Evolutionary conservation across 2,329 filamentous ascomycete genomes (phyloP).

Genomic region (Colletotrichum spinosum): DNA sequence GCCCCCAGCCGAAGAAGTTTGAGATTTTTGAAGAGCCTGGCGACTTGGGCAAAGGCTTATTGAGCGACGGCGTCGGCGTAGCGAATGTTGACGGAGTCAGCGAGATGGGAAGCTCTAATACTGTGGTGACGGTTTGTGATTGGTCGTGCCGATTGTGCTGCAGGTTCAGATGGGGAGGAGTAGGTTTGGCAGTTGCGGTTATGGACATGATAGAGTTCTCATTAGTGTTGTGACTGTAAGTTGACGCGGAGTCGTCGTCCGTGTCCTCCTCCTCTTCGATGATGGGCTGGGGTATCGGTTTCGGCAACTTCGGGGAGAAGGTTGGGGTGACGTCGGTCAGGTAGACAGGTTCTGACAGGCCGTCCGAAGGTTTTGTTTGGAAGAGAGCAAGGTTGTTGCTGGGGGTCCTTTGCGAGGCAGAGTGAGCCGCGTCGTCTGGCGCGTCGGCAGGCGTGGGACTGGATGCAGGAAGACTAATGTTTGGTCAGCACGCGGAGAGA

Average conservation of each 20-base stretch:
- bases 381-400: constrained; percentile 55
- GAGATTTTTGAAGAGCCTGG: constrained; percentile 63
- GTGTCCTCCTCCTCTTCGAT: constrained; percentile 51
- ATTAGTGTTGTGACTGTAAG: constrained; percentile 50
- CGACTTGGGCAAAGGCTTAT: constrained; percentile 67
- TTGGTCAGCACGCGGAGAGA: constrained; percentile 10
- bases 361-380: constrained; percentile 56
- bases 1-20: constrained; percentile 66
- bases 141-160: constrained; percentile 45
- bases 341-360: constrained; percentile 58
- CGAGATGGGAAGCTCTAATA: constrained; percentile 27
- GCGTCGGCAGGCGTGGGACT: constrained; percentile 28
- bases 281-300: constrained; percentile 36
- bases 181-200: constrained; percentile 58
- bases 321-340: constrained; percentile 53
- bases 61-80: constrained; percentile 53
- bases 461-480: constrained; percentile 23
- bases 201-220: constrained; percentile 59
- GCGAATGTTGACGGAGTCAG: constrained; percentile 23
- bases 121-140: constrained; percentile 42
- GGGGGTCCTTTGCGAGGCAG: constrained; percentile 52
- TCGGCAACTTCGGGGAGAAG: constrained; percentile 35
- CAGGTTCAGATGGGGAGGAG: constrained; percentile 65
- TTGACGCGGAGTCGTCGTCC: constrained; percentile 48
- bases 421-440: constrained; percentile 39